Percentiles rank a stretch among this genome's conserved stretches.
phyloP scores from a whole-genome alignment of 1,284 basidiomycete genomes.

The Schizophyllum commune region DNA sequence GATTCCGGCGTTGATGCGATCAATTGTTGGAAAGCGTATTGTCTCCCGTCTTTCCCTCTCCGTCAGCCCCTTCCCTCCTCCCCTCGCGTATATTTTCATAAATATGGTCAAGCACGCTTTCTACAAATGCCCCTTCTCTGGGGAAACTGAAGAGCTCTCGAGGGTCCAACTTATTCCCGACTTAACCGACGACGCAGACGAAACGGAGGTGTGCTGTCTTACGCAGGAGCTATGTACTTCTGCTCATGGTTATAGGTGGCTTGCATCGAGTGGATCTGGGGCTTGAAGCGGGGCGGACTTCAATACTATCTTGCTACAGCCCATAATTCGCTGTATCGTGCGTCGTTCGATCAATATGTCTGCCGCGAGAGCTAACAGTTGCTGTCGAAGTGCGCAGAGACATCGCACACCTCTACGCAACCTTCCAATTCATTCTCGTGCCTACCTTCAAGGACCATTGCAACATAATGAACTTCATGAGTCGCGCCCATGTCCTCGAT shows the following conservation, averaged over 20 bases:
- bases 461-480: neutral
- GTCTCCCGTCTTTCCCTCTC: too few species aligned
- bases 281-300: neutral
- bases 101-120: too few species aligned
- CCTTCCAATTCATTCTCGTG: neutral
- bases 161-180: too few species aligned
- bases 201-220: too few species aligned
- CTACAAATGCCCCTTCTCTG: too few species aligned
- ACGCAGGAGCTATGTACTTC: neutral
- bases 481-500: neutral
- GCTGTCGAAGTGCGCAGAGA: neutral
- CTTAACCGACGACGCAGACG: too few species aligned
- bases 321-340: neutral
- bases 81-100: too few species aligned
- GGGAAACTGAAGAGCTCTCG: too few species aligned
- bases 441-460: neutral
- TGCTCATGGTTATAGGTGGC: neutral
- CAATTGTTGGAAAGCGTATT: too few species aligned
- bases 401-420: neutral
- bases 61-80: too few species aligned
- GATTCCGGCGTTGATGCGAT: too few species aligned
- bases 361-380: neutral
- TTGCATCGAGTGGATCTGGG: neutral
- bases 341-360: neutral
- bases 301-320: neutral